Percentiles rank a stretch among this genome's conserved stretches.
These are phyloP conservation scores for Globisporangium sylvaticum DNA, from an alignment of 352 stramenopile species.

Conservation along the genomic window DNA sequence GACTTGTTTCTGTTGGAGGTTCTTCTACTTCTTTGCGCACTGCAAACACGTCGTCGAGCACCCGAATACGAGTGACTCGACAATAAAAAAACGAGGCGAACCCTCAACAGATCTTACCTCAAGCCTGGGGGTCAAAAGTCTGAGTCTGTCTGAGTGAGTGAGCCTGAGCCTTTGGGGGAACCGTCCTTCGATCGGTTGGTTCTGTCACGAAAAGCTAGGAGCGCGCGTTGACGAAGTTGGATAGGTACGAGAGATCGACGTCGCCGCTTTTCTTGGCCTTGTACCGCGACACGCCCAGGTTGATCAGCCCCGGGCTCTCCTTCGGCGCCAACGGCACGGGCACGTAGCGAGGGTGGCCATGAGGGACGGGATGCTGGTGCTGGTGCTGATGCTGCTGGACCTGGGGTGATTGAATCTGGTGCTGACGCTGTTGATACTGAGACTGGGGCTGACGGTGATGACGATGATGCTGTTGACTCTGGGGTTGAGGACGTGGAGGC, in stretches of 20 bases:
- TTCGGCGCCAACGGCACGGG: background rate
- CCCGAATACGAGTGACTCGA: background rate
- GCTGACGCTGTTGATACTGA: too few relatives aligned
- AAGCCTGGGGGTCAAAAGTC: background rate
- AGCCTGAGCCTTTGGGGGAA: background rate
- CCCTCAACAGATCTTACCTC: background rate
- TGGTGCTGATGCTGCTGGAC: background rate
- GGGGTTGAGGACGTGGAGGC: background rate
- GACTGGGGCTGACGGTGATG: background rate
- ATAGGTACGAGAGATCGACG: conserved; percentile 17
- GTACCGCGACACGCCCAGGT: conserved; percentile 9
- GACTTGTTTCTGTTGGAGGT: background rate
- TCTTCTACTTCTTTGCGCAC: background rate
- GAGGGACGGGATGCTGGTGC: background rate
- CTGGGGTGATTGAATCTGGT: background rate
- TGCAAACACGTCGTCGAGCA: background rate
- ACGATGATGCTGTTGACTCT: background rate
- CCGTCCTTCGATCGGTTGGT: conserved; percentile 6
- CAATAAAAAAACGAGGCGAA: background rate
- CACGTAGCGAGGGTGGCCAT: background rate
- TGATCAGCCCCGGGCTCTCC: conserved; percentile 8
- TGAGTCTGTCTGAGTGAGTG: background rate
- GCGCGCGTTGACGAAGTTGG: conserved; percentile 8
- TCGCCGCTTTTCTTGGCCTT: conserved; percentile 1
- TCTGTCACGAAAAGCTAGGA: background rate